These are phyloP conservation scores for Endothia cerciana DNA, from an alignment of 2,329 filamentous ascomycete genomes.

Conservation along the genomic window DNA sequence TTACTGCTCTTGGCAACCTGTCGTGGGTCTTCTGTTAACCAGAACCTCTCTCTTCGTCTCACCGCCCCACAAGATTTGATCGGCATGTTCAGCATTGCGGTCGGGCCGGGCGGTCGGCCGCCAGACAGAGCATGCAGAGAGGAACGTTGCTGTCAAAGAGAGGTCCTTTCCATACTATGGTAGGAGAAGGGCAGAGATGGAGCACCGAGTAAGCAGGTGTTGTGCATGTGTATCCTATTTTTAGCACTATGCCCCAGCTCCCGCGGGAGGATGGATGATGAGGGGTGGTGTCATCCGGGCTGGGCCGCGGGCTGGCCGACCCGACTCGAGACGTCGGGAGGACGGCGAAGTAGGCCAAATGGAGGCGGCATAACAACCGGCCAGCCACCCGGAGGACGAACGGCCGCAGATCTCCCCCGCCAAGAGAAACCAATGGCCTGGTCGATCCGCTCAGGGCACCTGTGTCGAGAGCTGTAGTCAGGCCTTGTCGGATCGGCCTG, in stretches of 20 bases:
- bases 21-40: neutral
- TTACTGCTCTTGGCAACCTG: neutral
- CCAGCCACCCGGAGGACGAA: neutral
- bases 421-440: neutral
- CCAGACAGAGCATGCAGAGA: neutral
- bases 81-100: neutral
- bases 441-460: neutral
- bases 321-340: neutral
- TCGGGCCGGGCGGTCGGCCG: neutral
- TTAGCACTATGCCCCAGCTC: neutral
- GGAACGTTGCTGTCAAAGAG: neutral
- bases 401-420: neutral
- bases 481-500: slow-evolving; percentile 5
- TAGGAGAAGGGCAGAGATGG: neutral
- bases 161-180: too few relatives aligned
- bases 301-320: neutral
- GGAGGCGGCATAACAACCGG: neutral
- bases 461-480: neutral
- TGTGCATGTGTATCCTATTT: neutral
- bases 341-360: neutral
- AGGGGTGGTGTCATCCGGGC: slow-evolving; percentile 7
- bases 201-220: neutral
- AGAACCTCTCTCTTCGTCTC: neutral
- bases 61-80: neutral
- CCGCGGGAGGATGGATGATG: neutral